A percentile compares a stretch with the other conserved stretches of the same genome.
Evolutionary conservation across 495 filamentous ascomycete species (phyloP).

Genomic region (Thozetella sp.): DNA sequence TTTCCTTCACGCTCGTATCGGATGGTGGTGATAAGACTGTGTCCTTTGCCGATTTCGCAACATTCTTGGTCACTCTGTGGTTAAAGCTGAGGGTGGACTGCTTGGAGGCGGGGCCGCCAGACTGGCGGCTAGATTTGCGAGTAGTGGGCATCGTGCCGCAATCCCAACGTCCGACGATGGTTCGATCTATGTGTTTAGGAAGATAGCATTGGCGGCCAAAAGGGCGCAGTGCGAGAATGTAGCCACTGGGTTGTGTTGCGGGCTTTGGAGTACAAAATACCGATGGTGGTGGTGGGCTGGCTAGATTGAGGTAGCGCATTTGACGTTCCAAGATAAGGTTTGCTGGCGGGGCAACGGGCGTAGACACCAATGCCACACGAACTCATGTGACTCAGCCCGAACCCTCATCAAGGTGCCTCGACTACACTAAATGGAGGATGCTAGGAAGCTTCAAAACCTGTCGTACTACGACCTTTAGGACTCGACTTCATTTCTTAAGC

Average conservation of each 20-base stretch:
- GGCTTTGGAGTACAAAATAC: not conserved
- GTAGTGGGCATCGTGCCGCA: conserved; percentile 65
- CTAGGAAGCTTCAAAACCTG: too few species aligned
- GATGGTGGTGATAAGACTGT: conserved; percentile 32
- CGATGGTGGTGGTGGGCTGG: not conserved
- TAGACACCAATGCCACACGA: conserved; percentile 21
- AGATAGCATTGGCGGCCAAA: too few species aligned
- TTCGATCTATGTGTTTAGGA: not conserved
- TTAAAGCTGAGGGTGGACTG: conserved; percentile 81
- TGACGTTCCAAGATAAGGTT: not conserved
- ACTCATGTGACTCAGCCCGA: conserved; percentile 16
- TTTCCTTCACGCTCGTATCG: conserved; percentile 41
- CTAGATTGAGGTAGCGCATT: not conserved
- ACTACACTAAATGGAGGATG: not conserved
- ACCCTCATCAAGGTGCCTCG: not conserved
- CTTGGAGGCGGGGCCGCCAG: conserved; percentile 36
- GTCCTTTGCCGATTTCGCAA: conserved; percentile 53
- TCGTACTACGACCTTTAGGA: too few species aligned
- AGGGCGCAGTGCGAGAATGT: too few species aligned
- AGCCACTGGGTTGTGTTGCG: not conserved
- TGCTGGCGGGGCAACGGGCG: conserved; percentile 30
- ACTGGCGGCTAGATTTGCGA: conserved; percentile 55
- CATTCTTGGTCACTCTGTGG: conserved; percentile 73
- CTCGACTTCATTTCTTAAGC: conserved; percentile 46
- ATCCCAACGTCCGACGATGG: not conserved